Percentiles rank a stretch among this genome's conserved stretches.
These are phyloP conservation scores for Kluyveromyces nonfermentans DNA, from an alignment of 805 yeast species.

Conservation along the genomic window DNA sequence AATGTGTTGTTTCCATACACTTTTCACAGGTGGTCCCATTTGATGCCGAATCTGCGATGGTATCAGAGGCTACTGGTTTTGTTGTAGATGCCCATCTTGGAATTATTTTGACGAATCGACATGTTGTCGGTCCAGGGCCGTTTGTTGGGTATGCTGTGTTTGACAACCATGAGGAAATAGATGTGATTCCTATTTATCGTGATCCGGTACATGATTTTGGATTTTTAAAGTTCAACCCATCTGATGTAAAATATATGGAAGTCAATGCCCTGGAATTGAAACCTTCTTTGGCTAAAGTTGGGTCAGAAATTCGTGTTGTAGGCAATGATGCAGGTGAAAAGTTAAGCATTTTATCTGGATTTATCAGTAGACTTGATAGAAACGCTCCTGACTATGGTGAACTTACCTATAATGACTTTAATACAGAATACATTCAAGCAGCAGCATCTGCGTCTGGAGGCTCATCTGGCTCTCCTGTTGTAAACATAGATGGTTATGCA, in stretches of 20 bases:
- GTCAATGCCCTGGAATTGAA: conserved; percentile 55
- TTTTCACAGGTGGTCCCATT: conserved; percentile 80
- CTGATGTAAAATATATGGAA: conserved; percentile 60
- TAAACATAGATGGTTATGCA: conserved; percentile 75
- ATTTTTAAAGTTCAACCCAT: conserved; percentile 69
- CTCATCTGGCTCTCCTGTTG: conserved; percentile 94
- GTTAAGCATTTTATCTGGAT: conserved; percentile 79
- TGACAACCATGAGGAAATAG: conserved; percentile 90
- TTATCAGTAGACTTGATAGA: conserved; percentile 69
- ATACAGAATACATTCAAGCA: conserved; percentile 90
- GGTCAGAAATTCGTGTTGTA: conserved; percentile 85
- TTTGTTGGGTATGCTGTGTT: conserved; percentile 86
- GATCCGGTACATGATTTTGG: conserved; percentile 97
- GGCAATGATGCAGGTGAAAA: conserved; percentile 98
- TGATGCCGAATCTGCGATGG: conserved; percentile 74
- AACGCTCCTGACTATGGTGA: conserved; percentile 92
- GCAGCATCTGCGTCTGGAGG: conserved; percentile 97
- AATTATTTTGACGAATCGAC: conserved; percentile 82
- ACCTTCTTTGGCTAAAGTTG: conserved; percentile 84
- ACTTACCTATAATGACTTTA: conserved; percentile 82
- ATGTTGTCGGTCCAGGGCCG: conserved; percentile 94
- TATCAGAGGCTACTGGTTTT: conserved; percentile 91
- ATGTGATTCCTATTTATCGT: conserved; percentile 74
- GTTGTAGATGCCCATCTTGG: conserved; percentile 80
- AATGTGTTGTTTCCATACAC: conserved; percentile 81